Conservation (phyloP, 2,329 filamentous ascomycete genomes). For the Sclerotinia spermophila region DNA sequence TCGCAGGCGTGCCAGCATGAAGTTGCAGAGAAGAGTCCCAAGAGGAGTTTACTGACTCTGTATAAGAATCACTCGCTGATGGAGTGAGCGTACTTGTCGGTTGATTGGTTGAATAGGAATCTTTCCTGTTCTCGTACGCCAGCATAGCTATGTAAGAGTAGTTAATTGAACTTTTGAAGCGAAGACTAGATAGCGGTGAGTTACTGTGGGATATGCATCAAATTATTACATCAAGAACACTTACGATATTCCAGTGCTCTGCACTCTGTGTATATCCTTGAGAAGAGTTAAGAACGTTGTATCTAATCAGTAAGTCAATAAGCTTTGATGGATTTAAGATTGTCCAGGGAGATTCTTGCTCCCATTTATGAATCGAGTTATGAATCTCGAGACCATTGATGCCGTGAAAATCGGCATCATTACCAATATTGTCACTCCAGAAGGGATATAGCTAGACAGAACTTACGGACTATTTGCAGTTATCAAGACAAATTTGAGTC, state of each 20-base stretch:
- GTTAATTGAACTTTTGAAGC: background rate
- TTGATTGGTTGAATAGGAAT: slow-evolving; percentile 3
- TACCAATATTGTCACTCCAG: slow-evolving; percentile 19
- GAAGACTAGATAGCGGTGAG: background rate
- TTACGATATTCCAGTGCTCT: slow-evolving; percentile 1
- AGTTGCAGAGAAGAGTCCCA: slow-evolving; percentile 16
- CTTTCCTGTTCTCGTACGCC: slow-evolving; percentile 5
- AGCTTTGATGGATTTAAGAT: slow-evolving; percentile 16
- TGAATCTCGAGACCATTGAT: background rate
- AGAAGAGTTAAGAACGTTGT: background rate
- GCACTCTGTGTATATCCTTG: background rate
- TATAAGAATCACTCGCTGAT: slow-evolving; percentile 16
- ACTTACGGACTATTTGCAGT: slow-evolving; percentile 27
- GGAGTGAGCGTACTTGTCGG: slow-evolving; percentile 8
- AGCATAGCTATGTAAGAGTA: background rate
- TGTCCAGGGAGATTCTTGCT: slow-evolving; percentile 22
- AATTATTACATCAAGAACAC: background rate
- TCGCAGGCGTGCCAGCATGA: slow-evolving; percentile 6
- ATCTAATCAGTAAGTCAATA: slow-evolving; percentile 13
- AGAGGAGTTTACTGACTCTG: slow-evolving; percentile 8
- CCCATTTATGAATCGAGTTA: slow-evolving; percentile 27
- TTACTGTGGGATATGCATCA: background rate
- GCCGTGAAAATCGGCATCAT: slow-evolving; percentile 19
- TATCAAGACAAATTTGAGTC: slow-evolving; percentile 26
- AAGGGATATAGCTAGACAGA: slow-evolving; percentile 24